These are phyloP conservation scores for Xylaria cubensis DNA, from an alignment of 495 filamentous ascomycete species.

Conservation along the genomic window DNA sequence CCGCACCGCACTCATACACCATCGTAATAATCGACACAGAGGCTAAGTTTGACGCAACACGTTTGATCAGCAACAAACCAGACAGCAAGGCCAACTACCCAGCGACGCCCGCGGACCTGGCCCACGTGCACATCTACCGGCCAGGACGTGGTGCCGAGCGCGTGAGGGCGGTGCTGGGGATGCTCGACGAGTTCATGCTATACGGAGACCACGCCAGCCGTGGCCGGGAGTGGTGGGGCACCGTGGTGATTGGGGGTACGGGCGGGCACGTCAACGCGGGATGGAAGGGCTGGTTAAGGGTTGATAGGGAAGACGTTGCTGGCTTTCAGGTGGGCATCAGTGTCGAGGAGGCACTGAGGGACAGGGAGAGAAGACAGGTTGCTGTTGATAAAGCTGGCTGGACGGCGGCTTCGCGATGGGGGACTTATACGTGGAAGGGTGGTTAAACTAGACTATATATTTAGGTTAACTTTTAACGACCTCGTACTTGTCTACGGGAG, in stretches of 20 bases:
- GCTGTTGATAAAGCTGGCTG: slow-evolving; percentile 47
- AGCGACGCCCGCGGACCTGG: slow-evolving; percentile 36
- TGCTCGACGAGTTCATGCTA: slow-evolving; percentile 55
- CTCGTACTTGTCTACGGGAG: neutral
- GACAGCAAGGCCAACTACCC: slow-evolving; percentile 30
- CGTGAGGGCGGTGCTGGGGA: slow-evolving; percentile 37
- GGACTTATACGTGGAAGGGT: slow-evolving; percentile 37
- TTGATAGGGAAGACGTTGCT: slow-evolving; percentile 49
- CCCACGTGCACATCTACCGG: slow-evolving; percentile 52
- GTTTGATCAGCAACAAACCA: slow-evolving; percentile 47
- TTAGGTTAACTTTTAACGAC: neutral
- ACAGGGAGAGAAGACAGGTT: slow-evolving; percentile 54
- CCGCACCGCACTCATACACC: slow-evolving; percentile 58
- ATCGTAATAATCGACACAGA: slow-evolving; percentile 76
- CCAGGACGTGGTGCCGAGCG: slow-evolving; percentile 37
- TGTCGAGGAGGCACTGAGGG: slow-evolving; percentile 60
- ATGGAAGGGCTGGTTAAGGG: slow-evolving; percentile 57
- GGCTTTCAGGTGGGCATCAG: slow-evolving; percentile 62
- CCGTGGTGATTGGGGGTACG: slow-evolving; percentile 50
- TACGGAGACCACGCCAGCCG: slow-evolving; percentile 52
- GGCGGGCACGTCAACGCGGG: slow-evolving; percentile 46
- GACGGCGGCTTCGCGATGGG: slow-evolving; percentile 41
- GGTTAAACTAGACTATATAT: neutral
- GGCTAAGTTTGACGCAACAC: slow-evolving; percentile 66
- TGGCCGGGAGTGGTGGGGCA: slow-evolving; percentile 58